Evolutionary conservation across 331 rosid species (phyloP).

Genomic region (Quercus tomentella): DNA sequence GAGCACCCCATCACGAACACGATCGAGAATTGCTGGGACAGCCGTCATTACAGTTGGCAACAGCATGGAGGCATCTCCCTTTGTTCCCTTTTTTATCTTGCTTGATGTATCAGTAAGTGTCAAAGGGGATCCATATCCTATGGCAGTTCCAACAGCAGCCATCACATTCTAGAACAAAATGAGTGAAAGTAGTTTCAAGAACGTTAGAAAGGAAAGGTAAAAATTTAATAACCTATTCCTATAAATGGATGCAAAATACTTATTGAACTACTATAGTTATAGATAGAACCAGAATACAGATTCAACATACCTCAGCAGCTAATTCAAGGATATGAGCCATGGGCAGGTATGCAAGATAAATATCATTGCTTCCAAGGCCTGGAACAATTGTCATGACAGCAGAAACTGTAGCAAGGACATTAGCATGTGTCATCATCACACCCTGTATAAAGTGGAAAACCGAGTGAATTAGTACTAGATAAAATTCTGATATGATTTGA

Average conservation of each 20-base stretch:
- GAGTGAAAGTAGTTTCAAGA: slow-evolving; percentile 25
- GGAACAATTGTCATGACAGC: slow-evolving; percentile 92
- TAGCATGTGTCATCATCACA: slow-evolving; percentile 97
- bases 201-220: neutral
- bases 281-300: slow-evolving; percentile 12
- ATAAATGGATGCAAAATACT: neutral
- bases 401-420: slow-evolving; percentile 80
- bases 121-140: slow-evolving; percentile 95
- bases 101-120: slow-evolving; percentile 92
- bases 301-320: slow-evolving; percentile 81
- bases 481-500: neutral
- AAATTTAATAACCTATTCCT: neutral
- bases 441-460: slow-evolving; percentile 52
- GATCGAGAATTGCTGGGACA: slow-evolving; percentile 97
- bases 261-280: slow-evolving; percentile 18
- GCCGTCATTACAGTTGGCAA: slow-evolving; percentile 85
- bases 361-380: slow-evolving; percentile 62
- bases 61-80: slow-evolving; percentile 75
- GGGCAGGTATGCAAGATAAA: slow-evolving; percentile 85
- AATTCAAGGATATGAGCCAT: slow-evolving; percentile 98
- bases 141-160: slow-evolving; percentile 80
- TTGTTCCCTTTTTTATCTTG: slow-evolving; percentile 84
- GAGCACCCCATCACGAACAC: slow-evolving; percentile 90
- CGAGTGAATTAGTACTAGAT: neutral
- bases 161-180: slow-evolving; percentile 55